Percentiles rank a stretch among this genome's conserved stretches.
These are phyloP conservation scores for Fusarium decemcellulare DNA, from an alignment of 2,329 filamentous ascomycete genomes.

Conservation along the genomic window DNA sequence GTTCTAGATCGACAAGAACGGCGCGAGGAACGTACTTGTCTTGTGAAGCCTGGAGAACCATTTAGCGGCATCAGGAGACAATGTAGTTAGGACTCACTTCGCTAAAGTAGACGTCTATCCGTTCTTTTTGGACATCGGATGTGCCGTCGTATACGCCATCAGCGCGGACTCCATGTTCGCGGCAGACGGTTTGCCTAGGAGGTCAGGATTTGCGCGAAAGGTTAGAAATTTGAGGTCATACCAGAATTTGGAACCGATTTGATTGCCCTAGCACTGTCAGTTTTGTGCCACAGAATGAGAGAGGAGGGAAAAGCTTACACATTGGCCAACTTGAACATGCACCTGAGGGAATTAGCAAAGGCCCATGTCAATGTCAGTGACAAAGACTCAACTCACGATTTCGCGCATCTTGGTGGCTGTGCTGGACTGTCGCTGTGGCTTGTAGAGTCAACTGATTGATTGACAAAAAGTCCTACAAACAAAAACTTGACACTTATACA, in stretches of 20 bases:
- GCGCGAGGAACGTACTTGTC: slow-evolving; percentile 99
- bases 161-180: slow-evolving; percentile 96
- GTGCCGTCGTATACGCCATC: slow-evolving; percentile 95
- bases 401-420: slow-evolving; percentile 61
- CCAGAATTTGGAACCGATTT: slow-evolving; percentile 99
- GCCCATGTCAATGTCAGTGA: neutral
- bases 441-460: too few relatives aligned
- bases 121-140: slow-evolving; percentile 98
- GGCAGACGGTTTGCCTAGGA: slow-evolving; percentile 79
- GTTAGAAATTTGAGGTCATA: neutral
- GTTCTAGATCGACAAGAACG: slow-evolving; percentile 99
- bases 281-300: slow-evolving; percentile 51
- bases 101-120: slow-evolving; percentile 99
- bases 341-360: slow-evolving; percentile 79
- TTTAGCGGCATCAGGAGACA: slow-evolving; percentile 11
- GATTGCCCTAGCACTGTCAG: slow-evolving; percentile 83
- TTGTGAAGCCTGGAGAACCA: slow-evolving; percentile 78
- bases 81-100: slow-evolving; percentile 59
- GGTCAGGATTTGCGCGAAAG: neutral
- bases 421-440: slow-evolving; percentile 61
- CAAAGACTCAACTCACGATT: slow-evolving; percentile 68
- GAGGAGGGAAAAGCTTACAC: slow-evolving; percentile 71
- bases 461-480: neutral
- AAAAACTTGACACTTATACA: neutral
- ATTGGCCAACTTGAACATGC: slow-evolving; percentile 99